phyloP scores from a whole-genome alignment of 306 rosid species.

The Lotus japonicus region DNA sequence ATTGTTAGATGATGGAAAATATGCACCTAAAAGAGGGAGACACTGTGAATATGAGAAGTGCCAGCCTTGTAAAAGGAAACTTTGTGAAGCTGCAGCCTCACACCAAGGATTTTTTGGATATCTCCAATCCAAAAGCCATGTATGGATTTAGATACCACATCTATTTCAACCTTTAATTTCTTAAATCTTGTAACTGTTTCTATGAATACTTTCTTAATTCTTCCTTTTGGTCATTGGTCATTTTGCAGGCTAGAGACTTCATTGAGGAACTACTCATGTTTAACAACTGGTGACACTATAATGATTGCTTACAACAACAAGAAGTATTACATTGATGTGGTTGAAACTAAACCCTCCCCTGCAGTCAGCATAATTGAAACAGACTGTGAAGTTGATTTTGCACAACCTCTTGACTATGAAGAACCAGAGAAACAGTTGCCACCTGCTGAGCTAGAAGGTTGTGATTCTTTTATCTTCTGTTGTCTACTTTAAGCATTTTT shows the following conservation, averaged over 20 bases:
- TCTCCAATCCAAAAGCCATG: constrained; percentile 50
- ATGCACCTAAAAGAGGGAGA: constrained; percentile 41
- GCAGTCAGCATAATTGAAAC: constrained; percentile 49
- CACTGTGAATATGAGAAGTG: constrained; percentile 29
- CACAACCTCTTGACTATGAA: constrained; percentile 43
- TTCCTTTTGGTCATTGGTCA: neutral
- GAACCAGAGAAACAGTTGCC: constrained; percentile 36
- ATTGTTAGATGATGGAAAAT: constrained; percentile 51
- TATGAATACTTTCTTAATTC: neutral
- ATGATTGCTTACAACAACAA: constrained; percentile 46
- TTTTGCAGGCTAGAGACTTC: constrained; percentile 47
- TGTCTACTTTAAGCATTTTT: neutral
- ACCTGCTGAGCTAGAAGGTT: constrained; percentile 29
- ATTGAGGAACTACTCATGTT: constrained; percentile 44
- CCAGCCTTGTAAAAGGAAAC: constrained; percentile 31
- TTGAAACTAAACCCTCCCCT: constrained; percentile 49
- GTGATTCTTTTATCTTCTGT: neutral
- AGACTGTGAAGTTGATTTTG: constrained; percentile 50
- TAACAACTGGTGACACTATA: constrained; percentile 51
- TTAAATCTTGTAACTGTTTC: neutral
- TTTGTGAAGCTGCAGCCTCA: constrained; percentile 56
- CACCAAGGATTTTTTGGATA: constrained; percentile 43
- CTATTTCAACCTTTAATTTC: neutral
- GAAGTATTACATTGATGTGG: constrained; percentile 38
- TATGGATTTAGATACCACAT: neutral